These are phyloP conservation scores for Acer yangbiense DNA, from an alignment of 345 rosid species.

Conservation along the genomic window DNA sequence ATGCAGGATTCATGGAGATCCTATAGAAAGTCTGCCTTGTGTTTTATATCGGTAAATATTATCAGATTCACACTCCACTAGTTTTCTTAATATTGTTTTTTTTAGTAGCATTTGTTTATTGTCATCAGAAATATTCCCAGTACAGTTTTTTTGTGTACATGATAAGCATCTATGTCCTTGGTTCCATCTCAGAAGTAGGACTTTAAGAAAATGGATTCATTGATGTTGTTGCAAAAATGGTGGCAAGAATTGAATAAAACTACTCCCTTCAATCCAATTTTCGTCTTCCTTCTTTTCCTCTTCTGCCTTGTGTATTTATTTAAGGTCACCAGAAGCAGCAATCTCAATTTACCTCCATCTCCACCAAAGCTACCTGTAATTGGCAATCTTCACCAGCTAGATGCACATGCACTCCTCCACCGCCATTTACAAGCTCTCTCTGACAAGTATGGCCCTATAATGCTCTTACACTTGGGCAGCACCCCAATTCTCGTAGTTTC, in stretches of 20 bases:
- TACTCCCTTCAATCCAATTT: neutral
- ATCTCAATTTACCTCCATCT: conserved; percentile 21
- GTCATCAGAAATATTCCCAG: too few species aligned
- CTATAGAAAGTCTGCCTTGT: too few species aligned
- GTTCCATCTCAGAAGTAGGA: neutral
- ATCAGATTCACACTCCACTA: too few species aligned
- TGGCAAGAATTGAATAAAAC: neutral
- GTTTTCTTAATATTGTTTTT: too few species aligned
- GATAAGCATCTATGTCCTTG: too few species aligned
- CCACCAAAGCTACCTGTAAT: conserved; percentile 28
- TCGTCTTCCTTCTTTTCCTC: neutral
- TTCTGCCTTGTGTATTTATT: neutral
- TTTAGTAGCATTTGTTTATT: too few species aligned
- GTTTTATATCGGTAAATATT: too few species aligned
- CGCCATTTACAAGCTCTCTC: conserved; percentile 15
- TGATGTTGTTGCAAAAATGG: neutral
- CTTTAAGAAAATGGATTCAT: neutral
- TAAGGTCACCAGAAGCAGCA: neutral
- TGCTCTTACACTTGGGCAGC: conserved; percentile 14
- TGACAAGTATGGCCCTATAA: conserved; percentile 21
- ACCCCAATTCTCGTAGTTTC: conserved; percentile 27
- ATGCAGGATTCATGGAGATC: too few species aligned
- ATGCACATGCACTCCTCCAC: neutral
- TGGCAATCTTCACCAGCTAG: conserved; percentile 31
- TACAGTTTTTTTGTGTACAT: too few species aligned